Conservation (phyloP, 225 moss, liverwort and hornwort species). For the Sphagnum contortum region DNA sequence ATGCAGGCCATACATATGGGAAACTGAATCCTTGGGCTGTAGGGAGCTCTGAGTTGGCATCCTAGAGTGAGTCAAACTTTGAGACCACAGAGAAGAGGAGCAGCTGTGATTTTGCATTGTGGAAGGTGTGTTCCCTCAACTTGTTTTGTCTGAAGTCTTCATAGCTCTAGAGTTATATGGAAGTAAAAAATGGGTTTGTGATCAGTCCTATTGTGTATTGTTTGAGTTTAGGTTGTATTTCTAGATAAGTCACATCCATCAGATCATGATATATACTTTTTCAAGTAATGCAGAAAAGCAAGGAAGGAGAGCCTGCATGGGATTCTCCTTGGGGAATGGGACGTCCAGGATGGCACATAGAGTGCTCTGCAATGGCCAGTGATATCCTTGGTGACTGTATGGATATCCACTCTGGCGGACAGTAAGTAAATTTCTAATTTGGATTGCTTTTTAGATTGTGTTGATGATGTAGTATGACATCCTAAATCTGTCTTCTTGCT, state of each 20-base stretch:
- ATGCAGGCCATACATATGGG: slow-evolving; percentile 81
- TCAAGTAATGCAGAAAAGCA: slow-evolving; percentile 52
- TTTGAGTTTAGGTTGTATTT: background rate
- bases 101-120: slow-evolving; percentile 86
- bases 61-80: slow-evolving; percentile 92
- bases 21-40: slow-evolving; percentile 93
- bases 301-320: slow-evolving; percentile 85
- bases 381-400: slow-evolving; percentile 67
- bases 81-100: slow-evolving; percentile 67
- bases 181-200: background rate
- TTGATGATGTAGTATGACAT: slow-evolving; percentile 7
- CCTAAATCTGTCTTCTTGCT: background rate
- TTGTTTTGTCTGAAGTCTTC: background rate
- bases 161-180: background rate
- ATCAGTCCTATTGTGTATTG: background rate
- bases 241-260: too few species aligned
- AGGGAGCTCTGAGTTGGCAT: slow-evolving; percentile 75
- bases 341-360: slow-evolving; percentile 97
- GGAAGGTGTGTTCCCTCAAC: slow-evolving; percentile 57
- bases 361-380: slow-evolving; percentile 98
- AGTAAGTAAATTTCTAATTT: slow-evolving; percentile 31
- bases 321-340: slow-evolving; percentile 92
- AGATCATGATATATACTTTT: too few species aligned
- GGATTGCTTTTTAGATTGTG: too few species aligned
- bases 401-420: slow-evolving; percentile 93